Evolutionary conservation across 345 rosid genomes (phyloP).

Genomic region (Gynandropsis gynandra): DNA sequence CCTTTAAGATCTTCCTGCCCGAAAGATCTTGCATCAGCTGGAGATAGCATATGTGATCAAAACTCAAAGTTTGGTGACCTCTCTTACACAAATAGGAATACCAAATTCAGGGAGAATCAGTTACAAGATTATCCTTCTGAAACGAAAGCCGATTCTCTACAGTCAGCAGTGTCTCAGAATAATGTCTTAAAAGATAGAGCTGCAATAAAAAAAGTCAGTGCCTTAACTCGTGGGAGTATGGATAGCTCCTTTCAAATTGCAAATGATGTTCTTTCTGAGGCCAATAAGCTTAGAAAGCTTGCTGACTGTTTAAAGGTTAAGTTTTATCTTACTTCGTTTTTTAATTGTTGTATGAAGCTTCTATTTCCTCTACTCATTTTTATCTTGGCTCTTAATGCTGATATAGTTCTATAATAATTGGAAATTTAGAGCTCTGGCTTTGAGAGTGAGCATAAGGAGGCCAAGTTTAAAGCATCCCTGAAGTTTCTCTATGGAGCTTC

Average conservation of each 20-base stretch:
- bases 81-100: slow-evolving; percentile 29
- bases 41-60: slow-evolving; percentile 22
- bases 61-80: slow-evolving; percentile 23
- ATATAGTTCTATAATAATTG: slow-evolving; percentile 21
- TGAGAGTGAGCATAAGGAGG: slow-evolving; percentile 48
- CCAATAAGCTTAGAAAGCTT: slow-evolving; percentile 40
- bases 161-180: slow-evolving; percentile 16
- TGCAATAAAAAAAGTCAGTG: slow-evolving; percentile 25
- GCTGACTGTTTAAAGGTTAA: slow-evolving; percentile 64
- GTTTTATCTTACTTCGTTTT: slow-evolving; percentile 9
- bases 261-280: slow-evolving; percentile 42
- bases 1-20: slow-evolving; percentile 36
- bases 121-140: too few relatives aligned
- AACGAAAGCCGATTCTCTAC: too few relatives aligned
- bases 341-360: slow-evolving; percentile 14
- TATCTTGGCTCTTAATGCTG: slow-evolving; percentile 22
- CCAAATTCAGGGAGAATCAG: not conserved
- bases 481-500: slow-evolving; percentile 66
- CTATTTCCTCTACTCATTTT: slow-evolving; percentile 16
- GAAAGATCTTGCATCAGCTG: slow-evolving; percentile 22
- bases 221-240: slow-evolving; percentile 27
- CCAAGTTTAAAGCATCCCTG: slow-evolving; percentile 53
- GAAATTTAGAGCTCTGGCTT: slow-evolving; percentile 46
- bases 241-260: slow-evolving; percentile 38
- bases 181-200: slow-evolving; percentile 28